Evolutionary conservation across 805 yeast genomes (phyloP), one percentile per base, ranked within the genome.

Genomic region (Pichia membranifaciens): DNA sequence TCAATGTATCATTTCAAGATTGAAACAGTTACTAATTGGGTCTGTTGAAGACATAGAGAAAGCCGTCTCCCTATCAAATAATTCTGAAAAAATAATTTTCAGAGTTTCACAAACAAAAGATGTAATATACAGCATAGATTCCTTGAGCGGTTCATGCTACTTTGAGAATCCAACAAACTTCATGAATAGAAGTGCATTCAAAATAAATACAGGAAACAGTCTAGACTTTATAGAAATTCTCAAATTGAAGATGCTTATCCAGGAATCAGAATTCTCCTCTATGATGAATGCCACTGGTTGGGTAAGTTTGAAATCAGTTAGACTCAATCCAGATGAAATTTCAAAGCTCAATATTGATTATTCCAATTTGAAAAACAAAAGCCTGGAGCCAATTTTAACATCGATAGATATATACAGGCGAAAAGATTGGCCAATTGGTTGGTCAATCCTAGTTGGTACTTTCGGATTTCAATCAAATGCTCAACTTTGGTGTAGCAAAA

Each of bases 251-350:
- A 61, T 78, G 28, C 74, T 76, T 32, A 70, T 74, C 3, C 71
- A 73, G 45, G 68, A 70, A 47, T 67, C 70, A 38, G 84, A 81
- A 48, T 67, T 82, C 25, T 65, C 76, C 12, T 73, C 78, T 8
- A 71, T 81, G 51, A 73, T 87, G 46, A 68, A 71, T 33, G 82
- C 87, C 0, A 75, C 82, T 0, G 86, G 82, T 25, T 86, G 93
- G 93, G 72, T 78, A 5, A 67, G 71, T n/a, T 77, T 77, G 53
- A 78, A 75, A 36, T 72, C 77, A 36, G 71, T 84, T 41, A 70
- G 65, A 29, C 56, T 85, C 25, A 66, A 71, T 2, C 69, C 71
- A 3, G 69, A 68, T 6, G 89, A 82, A 58, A 58, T 72, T 18
- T 5, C 47, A 9, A 72, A 72, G 46, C 55, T 78, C 32, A 63